Evolutionary conservation across 2,329 filamentous ascomycete species (phyloP).

Genomic region (Corinectria fuckeliana): DNA sequence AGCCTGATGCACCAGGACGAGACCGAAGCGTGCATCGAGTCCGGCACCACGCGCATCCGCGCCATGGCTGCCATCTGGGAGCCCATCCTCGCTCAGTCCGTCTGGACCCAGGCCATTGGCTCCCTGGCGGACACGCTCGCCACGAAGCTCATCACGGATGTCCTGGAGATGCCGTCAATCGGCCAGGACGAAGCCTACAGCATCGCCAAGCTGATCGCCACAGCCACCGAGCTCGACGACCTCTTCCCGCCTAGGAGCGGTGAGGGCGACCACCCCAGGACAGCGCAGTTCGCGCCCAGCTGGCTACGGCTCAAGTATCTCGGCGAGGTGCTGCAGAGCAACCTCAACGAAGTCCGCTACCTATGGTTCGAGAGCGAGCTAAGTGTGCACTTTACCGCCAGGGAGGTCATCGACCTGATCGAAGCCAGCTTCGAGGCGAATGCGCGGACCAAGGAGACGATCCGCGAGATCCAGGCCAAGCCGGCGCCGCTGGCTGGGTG

Average conservation of each 20-base stretch:
- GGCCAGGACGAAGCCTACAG: constrained; percentile 69
- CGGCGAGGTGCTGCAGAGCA: constrained; percentile 69
- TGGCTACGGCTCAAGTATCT: constrained; percentile 72
- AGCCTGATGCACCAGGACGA: constrained; percentile 66
- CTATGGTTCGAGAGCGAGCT: constrained; percentile 72
- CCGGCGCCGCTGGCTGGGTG: constrained; percentile 47
- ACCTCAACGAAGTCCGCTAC: constrained; percentile 67
- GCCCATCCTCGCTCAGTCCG: constrained; percentile 62
- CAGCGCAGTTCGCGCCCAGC: constrained; percentile 64
- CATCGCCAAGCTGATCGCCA: constrained; percentile 64
- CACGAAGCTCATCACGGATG: constrained; percentile 65
- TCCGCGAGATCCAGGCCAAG: constrained; percentile 63
- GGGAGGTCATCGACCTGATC: constrained; percentile 68
- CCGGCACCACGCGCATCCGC: constrained; percentile 59
- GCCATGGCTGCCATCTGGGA: constrained; percentile 64
- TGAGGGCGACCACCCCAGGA: constrained; percentile 56
- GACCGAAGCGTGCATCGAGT: constrained; percentile 58
- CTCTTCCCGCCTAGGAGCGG: constrained; percentile 60
- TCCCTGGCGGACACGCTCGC: constrained; percentile 65
- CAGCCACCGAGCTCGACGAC: constrained; percentile 64
- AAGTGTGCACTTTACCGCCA: constrained; percentile 65
- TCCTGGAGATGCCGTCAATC: constrained; percentile 67
- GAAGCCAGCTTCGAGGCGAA: constrained; percentile 70
- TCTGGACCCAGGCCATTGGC: constrained; percentile 68
- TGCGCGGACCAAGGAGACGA: constrained; percentile 61